These are phyloP conservation scores for Lentinula guzmanii DNA, from an alignment of 768 basidiomycete species.

Conservation along the genomic window DNA sequence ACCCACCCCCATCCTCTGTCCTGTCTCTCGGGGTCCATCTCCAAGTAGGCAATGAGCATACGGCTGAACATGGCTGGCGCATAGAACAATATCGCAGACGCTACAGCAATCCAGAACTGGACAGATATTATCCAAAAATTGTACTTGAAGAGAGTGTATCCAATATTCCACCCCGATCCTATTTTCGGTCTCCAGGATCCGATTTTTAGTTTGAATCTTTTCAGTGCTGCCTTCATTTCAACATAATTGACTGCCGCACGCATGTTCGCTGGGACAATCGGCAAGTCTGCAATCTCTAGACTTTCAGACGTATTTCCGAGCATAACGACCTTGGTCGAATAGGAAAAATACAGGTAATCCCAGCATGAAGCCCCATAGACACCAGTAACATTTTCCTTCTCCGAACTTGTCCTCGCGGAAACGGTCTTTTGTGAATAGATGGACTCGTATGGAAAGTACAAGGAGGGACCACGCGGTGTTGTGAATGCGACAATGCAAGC, in stretches of 20 bases:
- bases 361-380: slow-evolving; percentile 48
- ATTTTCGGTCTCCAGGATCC: slow-evolving; percentile 52
- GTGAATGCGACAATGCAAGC: slow-evolving; percentile 34
- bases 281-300: slow-evolving; percentile 84
- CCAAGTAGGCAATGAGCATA: slow-evolving; percentile 47
- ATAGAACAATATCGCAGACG: slow-evolving; percentile 63
- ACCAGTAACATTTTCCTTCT: slow-evolving; percentile 73
- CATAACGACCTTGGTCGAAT: slow-evolving; percentile 83
- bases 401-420: slow-evolving; percentile 49
- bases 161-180: slow-evolving; percentile 61
- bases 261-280: slow-evolving; percentile 71
- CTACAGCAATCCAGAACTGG: slow-evolving; percentile 45
- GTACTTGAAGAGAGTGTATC: slow-evolving; percentile 53
- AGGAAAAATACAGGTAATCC: slow-evolving; percentile 73
- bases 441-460: slow-evolving; percentile 66
- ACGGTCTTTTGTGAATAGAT: slow-evolving; percentile 75
- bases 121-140: slow-evolving; percentile 37
- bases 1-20: slow-evolving; percentile 57
- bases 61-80: slow-evolving; percentile 48
- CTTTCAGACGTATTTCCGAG: slow-evolving; percentile 69
- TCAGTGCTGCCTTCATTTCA: slow-evolving; percentile 56
- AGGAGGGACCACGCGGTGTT: slow-evolving; percentile 68
- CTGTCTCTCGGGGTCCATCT: slow-evolving; percentile 43
- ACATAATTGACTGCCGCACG: slow-evolving; percentile 59
- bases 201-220: slow-evolving; percentile 41